Base-by-base conservation (phyloP, 768 basidiomycete genomes). In the Suillus bovinus region DNA sequence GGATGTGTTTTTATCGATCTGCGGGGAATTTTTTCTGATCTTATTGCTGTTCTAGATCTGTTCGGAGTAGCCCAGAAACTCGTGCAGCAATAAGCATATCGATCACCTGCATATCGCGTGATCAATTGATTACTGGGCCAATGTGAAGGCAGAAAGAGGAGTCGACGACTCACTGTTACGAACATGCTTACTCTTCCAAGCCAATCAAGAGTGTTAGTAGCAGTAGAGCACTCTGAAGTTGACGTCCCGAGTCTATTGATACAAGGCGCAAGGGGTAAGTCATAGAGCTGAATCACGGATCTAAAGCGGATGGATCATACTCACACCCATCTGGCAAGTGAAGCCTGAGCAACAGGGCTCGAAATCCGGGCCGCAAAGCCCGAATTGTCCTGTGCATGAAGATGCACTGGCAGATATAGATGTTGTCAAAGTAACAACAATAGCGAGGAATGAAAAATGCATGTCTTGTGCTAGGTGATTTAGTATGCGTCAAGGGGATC, bases 241-340 rank as follows among this genome's bases (percentile, higher is more conserved):
- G n/a, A n/a, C n/a, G n/a, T n/a, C 0, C 0, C 0, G 4, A 0
- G 22, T 2, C 46, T 47, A 14, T 16, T 24, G 22, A 13, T 14
- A 46, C 22, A 46, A 24, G 42, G 42, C 42, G n/a, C n/a, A 22
- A 44, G 5, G 44, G 44, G 44, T 46, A 14, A 46, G 44, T 46
- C 13, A 14, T 24, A 22, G 22, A 24, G 22, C n/a, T 22, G 11
- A 47, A 47, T 47, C 3, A 14, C 6, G 46, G n/a, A n/a, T n/a
- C n/a, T n/a, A n/a, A n/a, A n/a, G n/a, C n/a, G n/a, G 22, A 47
- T 24, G 22, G 5, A 13, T 24, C 3, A 24, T 24, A 47, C 46
- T 47, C 46, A 47, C 46, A 24, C 46, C 46, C 13, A 7, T 4
- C 6, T 2, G 1, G 14, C 46, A 47, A 8, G 13, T 14, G 14